phyloP scores from a whole-genome alignment of 257 asterid species.

The Gardenia jasminoides region DNA sequence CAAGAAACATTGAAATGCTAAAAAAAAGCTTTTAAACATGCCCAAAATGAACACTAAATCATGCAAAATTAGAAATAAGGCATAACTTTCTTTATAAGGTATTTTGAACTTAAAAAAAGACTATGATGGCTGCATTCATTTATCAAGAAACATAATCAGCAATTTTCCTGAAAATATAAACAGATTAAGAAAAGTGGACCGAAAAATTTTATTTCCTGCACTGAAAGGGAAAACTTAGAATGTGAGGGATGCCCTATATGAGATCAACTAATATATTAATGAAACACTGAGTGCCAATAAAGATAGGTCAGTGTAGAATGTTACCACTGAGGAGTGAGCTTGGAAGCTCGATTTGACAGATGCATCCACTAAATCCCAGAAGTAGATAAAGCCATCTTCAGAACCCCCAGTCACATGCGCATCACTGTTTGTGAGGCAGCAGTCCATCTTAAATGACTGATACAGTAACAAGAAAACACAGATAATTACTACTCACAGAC shows the following conservation, averaged over 20 bases:
- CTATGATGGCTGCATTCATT: neutral
- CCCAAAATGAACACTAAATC: neutral
- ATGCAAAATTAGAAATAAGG: neutral
- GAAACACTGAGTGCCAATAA: neutral
- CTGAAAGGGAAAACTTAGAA: no score
- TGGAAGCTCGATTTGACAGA: conserved; percentile 60
- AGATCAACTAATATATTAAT: neutral
- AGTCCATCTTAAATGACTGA: conserved; percentile 90
- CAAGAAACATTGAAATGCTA: neutral
- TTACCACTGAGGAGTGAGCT: conserved; percentile 94
- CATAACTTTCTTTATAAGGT: neutral
- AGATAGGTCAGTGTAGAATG: conserved; percentile 4
- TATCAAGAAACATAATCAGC: neutral
- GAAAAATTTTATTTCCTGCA: neutral
- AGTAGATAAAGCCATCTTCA: conserved; percentile 83
- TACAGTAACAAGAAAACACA: neutral
- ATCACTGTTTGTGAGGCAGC: conserved; percentile 89
- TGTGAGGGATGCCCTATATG: neutral
- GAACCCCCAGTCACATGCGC: conserved; percentile 94
- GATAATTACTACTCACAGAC: neutral
- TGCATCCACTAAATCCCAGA: conserved; percentile 97
- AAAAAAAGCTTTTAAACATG: neutral
- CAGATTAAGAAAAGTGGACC: neutral
- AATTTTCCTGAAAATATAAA: neutral
- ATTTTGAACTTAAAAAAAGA: neutral